These are phyloP conservation scores for Arachnomyces sp. DNA, from an alignment of 2,329 filamentous ascomycete genomes.

Conservation along the genomic window DNA sequence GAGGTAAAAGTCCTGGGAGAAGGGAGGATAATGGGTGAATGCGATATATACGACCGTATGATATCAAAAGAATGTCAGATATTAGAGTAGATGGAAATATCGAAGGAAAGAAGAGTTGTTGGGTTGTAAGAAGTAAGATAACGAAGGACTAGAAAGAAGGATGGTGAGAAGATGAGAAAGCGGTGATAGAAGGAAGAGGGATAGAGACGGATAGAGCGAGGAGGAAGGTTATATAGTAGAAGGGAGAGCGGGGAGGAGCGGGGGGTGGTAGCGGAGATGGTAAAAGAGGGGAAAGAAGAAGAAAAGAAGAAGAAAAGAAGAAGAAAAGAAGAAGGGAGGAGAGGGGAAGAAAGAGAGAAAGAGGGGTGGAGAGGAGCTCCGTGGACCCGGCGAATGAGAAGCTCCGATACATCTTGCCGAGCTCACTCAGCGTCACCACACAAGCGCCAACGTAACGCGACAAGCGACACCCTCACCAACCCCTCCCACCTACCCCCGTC, in stretches of 20 bases:
- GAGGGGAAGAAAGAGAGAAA: constrained; percentile 1
- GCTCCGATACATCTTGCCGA: no score
- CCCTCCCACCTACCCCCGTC: no score
- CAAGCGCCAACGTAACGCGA: no score
- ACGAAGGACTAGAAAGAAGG: not conserved
- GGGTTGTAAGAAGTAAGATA: constrained; percentile 1
- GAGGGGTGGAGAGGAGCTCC: not conserved
- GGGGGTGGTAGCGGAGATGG: constrained; percentile 2
- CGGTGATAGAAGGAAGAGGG: constrained; percentile 3
- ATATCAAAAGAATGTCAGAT: no score
- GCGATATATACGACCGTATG: no score
- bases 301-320: no score
- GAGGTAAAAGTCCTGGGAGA: constrained; percentile 14
- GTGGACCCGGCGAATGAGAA: not conserved
- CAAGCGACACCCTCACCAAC: no score
- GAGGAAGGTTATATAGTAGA: constrained; percentile 5
- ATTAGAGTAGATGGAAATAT: constrained; percentile 13
- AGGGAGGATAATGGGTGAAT: constrained; percentile 14
- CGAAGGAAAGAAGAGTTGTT: constrained; percentile 11
- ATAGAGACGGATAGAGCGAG: constrained; percentile 4
- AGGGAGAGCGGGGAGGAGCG: not conserved
- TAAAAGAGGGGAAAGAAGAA: constrained; percentile 3
- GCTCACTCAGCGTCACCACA: no score
- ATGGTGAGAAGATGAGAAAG: not conserved
- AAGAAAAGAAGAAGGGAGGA: constrained; percentile 1